phyloP scores from a whole-genome alignment of 2,329 filamentous ascomycete genomes.

The Paraconiothyrium sp. region DNA sequence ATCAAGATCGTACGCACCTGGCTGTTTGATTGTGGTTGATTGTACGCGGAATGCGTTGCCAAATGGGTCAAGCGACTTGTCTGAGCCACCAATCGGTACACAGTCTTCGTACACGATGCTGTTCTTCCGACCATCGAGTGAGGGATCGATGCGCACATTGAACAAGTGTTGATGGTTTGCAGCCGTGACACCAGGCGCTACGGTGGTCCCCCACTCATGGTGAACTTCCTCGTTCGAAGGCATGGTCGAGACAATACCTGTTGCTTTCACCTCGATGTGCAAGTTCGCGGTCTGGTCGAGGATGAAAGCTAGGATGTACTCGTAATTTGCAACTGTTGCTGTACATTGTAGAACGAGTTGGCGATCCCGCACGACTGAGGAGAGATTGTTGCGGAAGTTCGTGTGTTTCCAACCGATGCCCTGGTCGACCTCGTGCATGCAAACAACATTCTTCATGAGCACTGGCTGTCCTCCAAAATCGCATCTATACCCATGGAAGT shows the following conservation, averaged over 20 bases:
- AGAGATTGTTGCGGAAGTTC: constrained; percentile 72
- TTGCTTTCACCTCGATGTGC: constrained; percentile 73
- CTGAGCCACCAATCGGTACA: constrained; percentile 66
- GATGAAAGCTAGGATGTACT: constrained; percentile 76
- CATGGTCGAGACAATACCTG: constrained; percentile 73
- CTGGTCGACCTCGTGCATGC: constrained; percentile 75
- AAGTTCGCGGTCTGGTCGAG: constrained; percentile 76
- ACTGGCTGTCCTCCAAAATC: constrained; percentile 68
- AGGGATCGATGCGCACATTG: constrained; percentile 59
- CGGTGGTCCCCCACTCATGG: constrained; percentile 73
- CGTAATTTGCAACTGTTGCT: constrained; percentile 76
- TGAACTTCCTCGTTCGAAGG: constrained; percentile 72
- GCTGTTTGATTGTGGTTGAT: constrained; percentile 58
- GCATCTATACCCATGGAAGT: constrained; percentile 67
- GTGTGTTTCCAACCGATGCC: constrained; percentile 78
- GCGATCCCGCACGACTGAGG: constrained; percentile 69
- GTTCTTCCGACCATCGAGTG: constrained; percentile 58
- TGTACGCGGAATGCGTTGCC: constrained; percentile 60
- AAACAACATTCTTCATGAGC: constrained; percentile 71
- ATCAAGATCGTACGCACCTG: constrained; percentile 61
- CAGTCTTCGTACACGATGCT: constrained; percentile 62
- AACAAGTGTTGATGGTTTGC: constrained; percentile 82
- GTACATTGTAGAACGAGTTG: constrained; percentile 75
- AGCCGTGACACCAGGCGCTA: constrained; percentile 74
- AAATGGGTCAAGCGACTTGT: constrained; percentile 61